Evolutionary conservation across 257 asterid genomes (phyloP).

Genomic region (Anisodus tanguticus): DNA sequence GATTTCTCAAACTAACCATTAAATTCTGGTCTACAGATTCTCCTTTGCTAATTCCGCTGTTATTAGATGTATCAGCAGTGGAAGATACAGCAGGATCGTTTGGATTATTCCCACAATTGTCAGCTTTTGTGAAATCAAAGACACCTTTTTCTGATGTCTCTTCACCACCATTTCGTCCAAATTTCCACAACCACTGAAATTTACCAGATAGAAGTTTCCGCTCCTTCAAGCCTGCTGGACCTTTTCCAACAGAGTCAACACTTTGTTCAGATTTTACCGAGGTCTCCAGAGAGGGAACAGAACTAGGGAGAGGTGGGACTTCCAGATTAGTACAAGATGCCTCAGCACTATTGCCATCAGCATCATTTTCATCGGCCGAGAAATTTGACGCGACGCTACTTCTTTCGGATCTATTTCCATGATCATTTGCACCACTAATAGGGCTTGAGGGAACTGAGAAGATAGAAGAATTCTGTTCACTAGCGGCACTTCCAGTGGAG

Average conservation of each 20-base stretch:
- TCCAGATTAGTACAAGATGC: slow-evolving; percentile 39
- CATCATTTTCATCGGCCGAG: slow-evolving; percentile 50
- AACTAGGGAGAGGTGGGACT: slow-evolving; percentile 41
- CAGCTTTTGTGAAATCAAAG: slow-evolving; percentile 36
- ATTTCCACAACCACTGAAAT: slow-evolving; percentile 53
- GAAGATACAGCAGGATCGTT: slow-evolving; percentile 27
- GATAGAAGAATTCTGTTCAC: slow-evolving; percentile 56
- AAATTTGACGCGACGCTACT: slow-evolving; percentile 71
- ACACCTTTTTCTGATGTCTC: slow-evolving; percentile 42
- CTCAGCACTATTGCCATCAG: slow-evolving; percentile 35
- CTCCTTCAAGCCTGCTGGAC: slow-evolving; percentile 36
- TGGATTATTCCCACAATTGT: slow-evolving; percentile 29
- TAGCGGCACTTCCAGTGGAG: slow-evolving; percentile 42
- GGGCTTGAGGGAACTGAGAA: slow-evolving; percentile 59
- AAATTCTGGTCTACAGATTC: slow-evolving; percentile 50
- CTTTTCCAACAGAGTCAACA: slow-evolving; percentile 40
- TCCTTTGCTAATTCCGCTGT: slow-evolving; percentile 39
- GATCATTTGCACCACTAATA: slow-evolving; percentile 41
- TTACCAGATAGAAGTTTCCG: slow-evolving; percentile 43
- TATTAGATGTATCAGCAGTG: slow-evolving; percentile 19
- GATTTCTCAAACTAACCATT: slow-evolving; percentile 42
- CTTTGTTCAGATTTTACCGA: slow-evolving; percentile 40
- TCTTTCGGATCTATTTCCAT: slow-evolving; percentile 48
- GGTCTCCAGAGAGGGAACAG: slow-evolving; percentile 33
- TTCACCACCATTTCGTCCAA: slow-evolving; percentile 47